Base-by-base conservation (phyloP, 352 stramenopile genomes). In the Pythium dissimile region DNA sequence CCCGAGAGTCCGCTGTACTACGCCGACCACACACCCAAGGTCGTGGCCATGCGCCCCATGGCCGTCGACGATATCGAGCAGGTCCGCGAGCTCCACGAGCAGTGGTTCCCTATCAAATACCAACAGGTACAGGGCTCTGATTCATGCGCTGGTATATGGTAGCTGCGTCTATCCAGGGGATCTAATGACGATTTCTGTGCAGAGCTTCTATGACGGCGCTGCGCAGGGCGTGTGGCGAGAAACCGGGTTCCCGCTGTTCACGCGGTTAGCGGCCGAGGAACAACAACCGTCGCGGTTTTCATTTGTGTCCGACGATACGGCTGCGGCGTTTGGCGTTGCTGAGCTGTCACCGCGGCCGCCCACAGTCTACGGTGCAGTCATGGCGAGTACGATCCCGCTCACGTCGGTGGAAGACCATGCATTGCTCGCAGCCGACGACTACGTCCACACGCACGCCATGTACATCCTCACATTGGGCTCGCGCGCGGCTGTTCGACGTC, bases 101-200 rank as follows among this genome's bases (percentile, higher is more conserved):
- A 97, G 59, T 98, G 95, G 92, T 99, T 99, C 66, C 96, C 96
- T 3, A 97, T 99, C 37, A 75, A 85, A 28, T 99, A 99, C 75
- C 97, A 97, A 62, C 75, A 97, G 67, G 71, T 80, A 21, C 20
- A 62, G 46, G 16, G 37, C 18, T 23, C 21, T 24, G 18, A n/a
- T n/a, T n/a, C n/a, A n/a, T n/a, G n/a, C n/a, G n/a, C n/a, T n/a
- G n/a, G n/a, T n/a, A n/a, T n/a, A n/a, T n/a, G n/a, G n/a, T n/a
- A n/a, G n/a, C n/a, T n/a, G n/a, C n/a, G n/a, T n/a, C n/a, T n/a
- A n/a, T n/a, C n/a, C n/a, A n/a, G n/a, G n/a, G n/a, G n/a, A n/a
- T n/a, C n/a, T n/a, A n/a, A n/a, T n/a, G n/a, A n/a, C n/a, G n/a
- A n/a, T 44, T 46, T 16, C 48, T 15, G 30, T 12, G 18, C 26